phyloP scores from a whole-genome alignment of 805 yeast genomes.

The Komagataella ulmi region DNA sequence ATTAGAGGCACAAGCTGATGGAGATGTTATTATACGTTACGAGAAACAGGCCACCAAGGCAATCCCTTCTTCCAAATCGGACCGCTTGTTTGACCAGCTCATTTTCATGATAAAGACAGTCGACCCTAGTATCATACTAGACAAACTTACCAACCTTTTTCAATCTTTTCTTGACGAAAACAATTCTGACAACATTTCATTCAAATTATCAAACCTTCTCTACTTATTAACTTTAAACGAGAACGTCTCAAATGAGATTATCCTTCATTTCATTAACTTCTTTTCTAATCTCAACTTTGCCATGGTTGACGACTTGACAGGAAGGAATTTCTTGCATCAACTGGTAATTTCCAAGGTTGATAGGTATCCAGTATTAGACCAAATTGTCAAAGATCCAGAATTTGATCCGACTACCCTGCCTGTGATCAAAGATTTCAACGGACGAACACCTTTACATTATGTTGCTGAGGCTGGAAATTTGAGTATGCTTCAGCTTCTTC shows the following conservation, averaged over 20 bases:
- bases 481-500: slow-evolving; percentile 23
- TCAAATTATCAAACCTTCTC: slow-evolving; percentile 57
- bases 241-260: slow-evolving; percentile 41
- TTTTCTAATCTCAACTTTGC: slow-evolving; percentile 37
- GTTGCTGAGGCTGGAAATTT: slow-evolving; percentile 52
- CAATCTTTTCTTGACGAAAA: slow-evolving; percentile 14
- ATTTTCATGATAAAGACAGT: slow-evolving; percentile 27
- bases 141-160: slow-evolving; percentile 5
- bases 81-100: slow-evolving; percentile 52
- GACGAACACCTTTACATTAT: slow-evolving; percentile 78
- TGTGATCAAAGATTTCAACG: slow-evolving; percentile 44
- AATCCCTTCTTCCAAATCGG: slow-evolving; percentile 26
- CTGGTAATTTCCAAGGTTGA: slow-evolving; percentile 16
- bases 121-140: slow-evolving; percentile 7
- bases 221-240: slow-evolving; percentile 51
- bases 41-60: slow-evolving; percentile 6
- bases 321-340: slow-evolving; percentile 69
- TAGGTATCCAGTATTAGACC: slow-evolving; percentile 9
- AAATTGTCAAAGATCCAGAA: slow-evolving; percentile 10
- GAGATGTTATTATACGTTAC: slow-evolving; percentile 16
- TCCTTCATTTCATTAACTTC: slow-evolving; percentile 29
- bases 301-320: slow-evolving; percentile 55
- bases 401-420: not conserved
- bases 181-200: slow-evolving; percentile 3
- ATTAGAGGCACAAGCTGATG: slow-evolving; percentile 53